Base-by-base conservation (phyloP, 2,329 filamentous ascomycete genomes). In the Epichloe brachyelytri region DNA sequence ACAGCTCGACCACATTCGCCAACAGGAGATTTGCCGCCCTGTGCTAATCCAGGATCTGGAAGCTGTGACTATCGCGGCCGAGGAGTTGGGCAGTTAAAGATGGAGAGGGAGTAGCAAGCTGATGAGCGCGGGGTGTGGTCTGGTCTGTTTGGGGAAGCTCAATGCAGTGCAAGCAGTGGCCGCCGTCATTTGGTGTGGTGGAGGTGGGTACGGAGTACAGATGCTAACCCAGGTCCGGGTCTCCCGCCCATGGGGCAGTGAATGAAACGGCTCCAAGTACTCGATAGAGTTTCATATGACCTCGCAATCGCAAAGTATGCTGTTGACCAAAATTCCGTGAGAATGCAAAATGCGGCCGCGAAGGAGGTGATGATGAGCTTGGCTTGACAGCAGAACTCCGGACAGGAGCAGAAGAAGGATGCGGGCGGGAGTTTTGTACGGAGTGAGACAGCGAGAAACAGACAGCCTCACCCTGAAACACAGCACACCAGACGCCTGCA, bases 81-180 rank as follows among this genome's bases (percentile, higher is more conserved):
- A 43, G 15, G 38, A 45, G 20, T 45, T 19, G 36, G 43, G 37
- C 19, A 43, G 30, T 41, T 30, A 17, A 26, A 34, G 53, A 54
- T 17, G 52, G 49, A 36, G 47, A 52, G 49, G 49, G 49, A 47
- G 33, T 19, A 33, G 50, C 53, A 56, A 52, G 51, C 51, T 48
- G 22, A 41, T 48, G 22, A 41, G 47, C 51, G 51, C 51, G 51
- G 47, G 51, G 43, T 45, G 51, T 52, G 39, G 43, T 30, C 30
- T 38, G 38, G 14, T 47, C 49, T 51, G 26, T 47, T 51, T 45
- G 43, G 43, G 43, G 46, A 20, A 43, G 51, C 47, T 47, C 30
- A 38, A 52, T 20, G 19, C 40, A 47, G 43, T 41, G 34, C 30
- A 30, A 30, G 30, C 30, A 30, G 30, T 11, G 30, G 26, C 17